Percentiles rank a stretch among this genome's conserved stretches.
These are phyloP conservation scores for Uronychia setigera DNA, from an alignment of 73 alveolate species.

Conservation along the genomic window DNA sequence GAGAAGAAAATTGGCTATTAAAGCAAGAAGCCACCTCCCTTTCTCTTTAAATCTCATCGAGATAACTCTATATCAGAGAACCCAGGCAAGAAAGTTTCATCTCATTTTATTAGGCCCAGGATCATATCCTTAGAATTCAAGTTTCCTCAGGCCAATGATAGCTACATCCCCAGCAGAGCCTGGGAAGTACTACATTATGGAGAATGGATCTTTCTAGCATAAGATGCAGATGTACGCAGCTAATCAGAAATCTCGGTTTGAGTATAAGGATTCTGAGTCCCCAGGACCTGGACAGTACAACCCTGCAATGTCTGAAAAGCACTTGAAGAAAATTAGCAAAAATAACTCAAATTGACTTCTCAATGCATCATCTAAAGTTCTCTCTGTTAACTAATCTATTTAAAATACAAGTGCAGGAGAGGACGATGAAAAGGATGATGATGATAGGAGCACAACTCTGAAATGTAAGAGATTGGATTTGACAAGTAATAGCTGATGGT, in stretches of 20 bases:
- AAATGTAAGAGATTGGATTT: neutral
- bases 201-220: neutral
- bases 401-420: neutral
- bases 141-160: neutral
- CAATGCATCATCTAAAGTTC: neutral
- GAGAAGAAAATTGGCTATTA: neutral
- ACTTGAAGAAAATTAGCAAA: neutral
- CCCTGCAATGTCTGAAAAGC: neutral
- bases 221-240: neutral
- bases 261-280: neutral
- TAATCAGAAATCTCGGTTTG: neutral
- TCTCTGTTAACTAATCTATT: neutral
- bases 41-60: neutral
- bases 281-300: neutral
- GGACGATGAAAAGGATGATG: neutral
- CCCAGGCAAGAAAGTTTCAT: neutral
- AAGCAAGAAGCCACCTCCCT: conserved; percentile 1
- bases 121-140: neutral
- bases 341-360: neutral
- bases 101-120: neutral
- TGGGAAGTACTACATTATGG: neutral
- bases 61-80: neutral
- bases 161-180: neutral
- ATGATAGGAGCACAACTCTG: neutral
- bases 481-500: neutral